Conservation (phyloP, 148 eudicot species). For the Diospyros kaki region DNA sequence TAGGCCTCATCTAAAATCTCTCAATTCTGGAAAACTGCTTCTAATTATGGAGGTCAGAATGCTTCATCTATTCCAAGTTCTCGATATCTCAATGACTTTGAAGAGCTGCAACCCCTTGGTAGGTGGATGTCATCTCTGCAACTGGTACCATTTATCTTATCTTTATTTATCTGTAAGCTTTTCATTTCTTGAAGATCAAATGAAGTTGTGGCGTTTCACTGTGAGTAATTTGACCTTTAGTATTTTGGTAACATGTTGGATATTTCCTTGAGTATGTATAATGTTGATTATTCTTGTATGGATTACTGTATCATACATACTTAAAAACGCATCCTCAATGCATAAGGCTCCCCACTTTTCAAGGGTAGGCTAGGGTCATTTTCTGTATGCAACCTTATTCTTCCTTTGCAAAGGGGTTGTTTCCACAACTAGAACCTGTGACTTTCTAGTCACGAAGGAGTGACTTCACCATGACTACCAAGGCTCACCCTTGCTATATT, state of each 20-base stretch:
- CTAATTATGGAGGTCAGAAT: conserved; percentile 51
- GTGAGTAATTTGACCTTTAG: not conserved
- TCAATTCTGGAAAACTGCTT: conserved; percentile 76
- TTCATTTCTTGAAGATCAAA: not conserved
- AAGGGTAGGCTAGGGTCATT: too few relatives aligned
- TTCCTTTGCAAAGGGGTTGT: too few relatives aligned
- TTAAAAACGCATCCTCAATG: too few relatives aligned
- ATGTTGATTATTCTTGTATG: not conserved
- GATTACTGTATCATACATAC: not conserved
- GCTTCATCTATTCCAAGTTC: conserved; percentile 56
- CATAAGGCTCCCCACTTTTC: too few relatives aligned
- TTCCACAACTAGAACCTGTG: too few relatives aligned
- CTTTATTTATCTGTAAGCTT: not conserved
- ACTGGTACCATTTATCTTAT: not conserved
- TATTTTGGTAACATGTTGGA: not conserved
- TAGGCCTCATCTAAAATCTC: conserved; percentile 67
- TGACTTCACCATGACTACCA: too few relatives aligned
- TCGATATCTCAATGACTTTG: conserved; percentile 88
- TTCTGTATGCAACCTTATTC: too few relatives aligned
- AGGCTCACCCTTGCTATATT: too few relatives aligned
- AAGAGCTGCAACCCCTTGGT: conserved; percentile 93
- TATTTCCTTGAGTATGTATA: not conserved
- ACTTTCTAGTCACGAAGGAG: too few relatives aligned
- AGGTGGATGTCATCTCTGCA: conserved; percentile 13
- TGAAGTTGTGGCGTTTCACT: not conserved